Evolutionary conservation across 1,139 yeast species (phyloP), one percentile per base, ranked within the genome.

Genomic region (Pichia sp.): DNA sequence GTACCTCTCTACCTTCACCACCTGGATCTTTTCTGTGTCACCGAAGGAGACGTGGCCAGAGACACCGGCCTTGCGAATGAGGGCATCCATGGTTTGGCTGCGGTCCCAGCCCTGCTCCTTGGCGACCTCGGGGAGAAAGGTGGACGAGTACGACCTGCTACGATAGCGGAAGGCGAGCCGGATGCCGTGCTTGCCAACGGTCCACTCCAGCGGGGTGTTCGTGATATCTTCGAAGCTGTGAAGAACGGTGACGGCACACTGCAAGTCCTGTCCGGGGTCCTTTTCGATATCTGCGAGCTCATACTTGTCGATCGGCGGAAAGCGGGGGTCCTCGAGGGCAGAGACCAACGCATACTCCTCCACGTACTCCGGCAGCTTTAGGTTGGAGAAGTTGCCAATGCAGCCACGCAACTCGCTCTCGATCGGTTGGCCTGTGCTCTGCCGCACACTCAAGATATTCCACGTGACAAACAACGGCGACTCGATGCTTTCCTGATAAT

Each of bases 101-200:
- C 87, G 78, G 62, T 78, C 81, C 97, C 98, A 92, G 4, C 80
- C 82, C 63, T 92, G 96, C 60, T 92, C 98, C n/a, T 73, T 77
- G 15, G 97, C 95, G 1, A 95, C 98, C 47, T 84, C 87, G 0
- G 99, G 99, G 50, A 95, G 71, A 62, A 90, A 93, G 0, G 99
- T 93, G 0, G 97, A 90, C 51, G 52, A 42, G 36, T 50, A 51
- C 7, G 13, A 10, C 3, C 47, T 29, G 3, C 41, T 41, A 8
- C 11, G 13, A 19, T 50, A 51, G 2, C n/a, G 4, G 29, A 59
- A 56, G 7, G 44, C 34, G 19, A 90, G 80, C 56, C 81, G 77
- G 40, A 95, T 78, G 0, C 99, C 99, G 68, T 93, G 95, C 29
- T 66, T 67, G 0, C 99, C 99, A 50, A 93, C 68, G 6, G 71